Evolutionary conservation across 305 asterid species (phyloP).

Genomic region (Fraxinus sp.): DNA sequence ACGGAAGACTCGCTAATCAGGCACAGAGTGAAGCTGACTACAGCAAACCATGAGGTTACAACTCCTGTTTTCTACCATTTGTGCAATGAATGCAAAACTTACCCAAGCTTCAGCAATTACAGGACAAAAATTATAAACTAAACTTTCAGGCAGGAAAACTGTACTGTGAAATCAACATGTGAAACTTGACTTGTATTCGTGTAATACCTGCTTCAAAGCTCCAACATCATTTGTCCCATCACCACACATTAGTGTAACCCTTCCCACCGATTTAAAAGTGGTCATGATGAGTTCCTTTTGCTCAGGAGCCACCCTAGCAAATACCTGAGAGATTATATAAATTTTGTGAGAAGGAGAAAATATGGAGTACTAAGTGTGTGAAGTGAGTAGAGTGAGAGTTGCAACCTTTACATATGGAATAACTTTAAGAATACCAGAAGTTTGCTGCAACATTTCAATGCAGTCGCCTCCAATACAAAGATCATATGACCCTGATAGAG

Average conservation of each 20-base stretch:
- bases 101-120: background rate
- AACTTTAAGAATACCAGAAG: conserved; percentile 68
- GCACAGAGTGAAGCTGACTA: background rate
- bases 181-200: background rate
- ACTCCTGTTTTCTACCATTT: background rate
- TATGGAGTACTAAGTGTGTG: conserved; percentile 7
- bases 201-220: conserved; percentile 89
- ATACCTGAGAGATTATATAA: conserved; percentile 50
- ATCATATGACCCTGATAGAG: conserved; percentile 75
- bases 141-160: background rate
- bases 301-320: conserved; percentile 98
- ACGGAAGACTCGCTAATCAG: background rate
- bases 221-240: conserved; percentile 99
- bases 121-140: background rate
- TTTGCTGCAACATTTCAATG: conserved; percentile 91
- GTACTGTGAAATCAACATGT: background rate
- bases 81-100: background rate
- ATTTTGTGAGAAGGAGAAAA: conserved; percentile 13
- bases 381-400: background rate
- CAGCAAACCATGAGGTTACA: background rate
- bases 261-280: conserved; percentile 88
- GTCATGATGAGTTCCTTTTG: conserved; percentile 97
- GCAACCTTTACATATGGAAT: conserved; percentile 87
- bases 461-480: conserved; percentile 97
- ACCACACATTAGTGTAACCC: conserved; percentile 94